A percentile compares a stretch with the other conserved stretches of the same genome.
Evolutionary conservation across 208 protist genomes (phyloP).

Genomic region (Trypanosoma rangeli): DNA sequence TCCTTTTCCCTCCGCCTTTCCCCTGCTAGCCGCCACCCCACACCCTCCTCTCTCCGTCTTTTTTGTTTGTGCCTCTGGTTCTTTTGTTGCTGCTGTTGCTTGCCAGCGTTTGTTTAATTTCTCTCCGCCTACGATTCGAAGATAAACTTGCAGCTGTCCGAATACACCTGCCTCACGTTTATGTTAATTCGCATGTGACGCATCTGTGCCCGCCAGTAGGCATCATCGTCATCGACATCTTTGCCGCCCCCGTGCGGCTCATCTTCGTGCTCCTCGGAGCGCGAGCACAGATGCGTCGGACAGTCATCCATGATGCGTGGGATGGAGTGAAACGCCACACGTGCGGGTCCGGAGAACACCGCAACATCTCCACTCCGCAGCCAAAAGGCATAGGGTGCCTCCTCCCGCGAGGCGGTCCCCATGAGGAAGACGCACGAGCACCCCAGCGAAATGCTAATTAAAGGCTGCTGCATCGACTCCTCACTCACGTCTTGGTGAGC

Average conservation of each 20-base stretch:
- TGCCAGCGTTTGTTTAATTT: neutral
- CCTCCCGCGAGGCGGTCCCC: conserved; percentile 69
- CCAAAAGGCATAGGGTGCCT: conserved; percentile 72
- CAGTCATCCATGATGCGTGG: conserved; percentile 88
- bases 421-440: conserved; percentile 86
- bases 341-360: conserved; percentile 65
- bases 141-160: conserved; percentile 49
- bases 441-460: conserved; percentile 79
- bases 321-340: conserved; percentile 68
- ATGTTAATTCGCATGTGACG: conserved; percentile 87
- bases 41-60: too few species aligned
- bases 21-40: too few species aligned
- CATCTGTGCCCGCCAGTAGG: conserved; percentile 85
- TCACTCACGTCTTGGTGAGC: conserved; percentile 90
- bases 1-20: too few species aligned
- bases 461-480: conserved; percentile 63
- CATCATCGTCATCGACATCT: conserved; percentile 37
- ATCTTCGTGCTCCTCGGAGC: conserved; percentile 35
- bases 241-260: conserved; percentile 21
- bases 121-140: conserved; percentile 19
- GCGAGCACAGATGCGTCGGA: conserved; percentile 55
- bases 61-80: too few species aligned
- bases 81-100: neutral
- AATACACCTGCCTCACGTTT: conserved; percentile 84
- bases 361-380: conserved; percentile 80